phyloP scores from a whole-genome alignment of 2,329 filamentous ascomycete genomes.

The Didymosphaeria variabile region DNA sequence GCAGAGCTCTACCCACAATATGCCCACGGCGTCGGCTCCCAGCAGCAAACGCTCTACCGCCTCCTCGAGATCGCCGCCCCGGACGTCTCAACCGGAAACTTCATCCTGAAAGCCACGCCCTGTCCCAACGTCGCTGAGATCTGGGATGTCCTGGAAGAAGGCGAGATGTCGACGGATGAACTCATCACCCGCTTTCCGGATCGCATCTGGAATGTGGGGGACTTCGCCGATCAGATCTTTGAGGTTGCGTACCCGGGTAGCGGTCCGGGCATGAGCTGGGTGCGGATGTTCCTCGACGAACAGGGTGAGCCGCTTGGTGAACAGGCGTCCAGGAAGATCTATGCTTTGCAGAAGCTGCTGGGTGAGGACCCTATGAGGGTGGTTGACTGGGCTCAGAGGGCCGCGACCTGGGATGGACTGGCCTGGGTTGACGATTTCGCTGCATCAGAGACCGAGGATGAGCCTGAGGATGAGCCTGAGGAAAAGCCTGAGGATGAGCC shows the following conservation, averaged over 20 bases:
- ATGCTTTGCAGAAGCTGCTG: not conserved
- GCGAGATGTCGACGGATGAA: not conserved
- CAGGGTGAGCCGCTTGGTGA: not conserved
- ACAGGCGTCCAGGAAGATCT: not conserved
- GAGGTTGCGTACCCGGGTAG: not conserved
- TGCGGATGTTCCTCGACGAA: not conserved
- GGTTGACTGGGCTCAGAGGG: not conserved
- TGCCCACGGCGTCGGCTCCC: slow-evolving; percentile 6
- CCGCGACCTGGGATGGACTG: not conserved
- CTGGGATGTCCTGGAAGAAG: not conserved
- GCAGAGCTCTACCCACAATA: not conserved
- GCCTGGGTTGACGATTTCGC: not conserved
- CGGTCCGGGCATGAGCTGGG: too few relatives aligned
- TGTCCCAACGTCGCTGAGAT: not conserved
- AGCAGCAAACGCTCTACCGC: not conserved
- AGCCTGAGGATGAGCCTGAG: not conserved
- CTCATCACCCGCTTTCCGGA: not conserved
- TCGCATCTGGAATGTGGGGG: not conserved
- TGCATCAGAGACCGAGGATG: not conserved
- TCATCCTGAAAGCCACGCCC: not conserved
- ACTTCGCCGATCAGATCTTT: not conserved
- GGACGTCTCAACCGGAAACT: slow-evolving; percentile 2
- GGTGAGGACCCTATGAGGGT: not conserved
- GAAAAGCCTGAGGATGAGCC: not conserved
- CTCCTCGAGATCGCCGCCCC: not conserved